Conservation (phyloP, 371 early-diverging fungal species). For the Mucor mucedo region DNA sequence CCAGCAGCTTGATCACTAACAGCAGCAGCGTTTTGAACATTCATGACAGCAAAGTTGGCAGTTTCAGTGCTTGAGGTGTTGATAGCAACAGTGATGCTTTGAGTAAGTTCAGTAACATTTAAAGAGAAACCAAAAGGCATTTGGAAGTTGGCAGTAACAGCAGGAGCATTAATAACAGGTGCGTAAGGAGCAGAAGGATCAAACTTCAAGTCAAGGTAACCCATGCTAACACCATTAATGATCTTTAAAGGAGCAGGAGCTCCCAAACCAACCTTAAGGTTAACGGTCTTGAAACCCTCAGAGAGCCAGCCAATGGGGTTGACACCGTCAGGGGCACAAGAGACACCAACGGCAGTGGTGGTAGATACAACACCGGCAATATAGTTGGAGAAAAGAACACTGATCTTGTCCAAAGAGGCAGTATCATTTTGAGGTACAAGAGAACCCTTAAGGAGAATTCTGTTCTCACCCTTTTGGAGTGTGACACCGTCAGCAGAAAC, state of each 20-base stretch:
- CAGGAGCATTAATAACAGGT: conserved; percentile 54
- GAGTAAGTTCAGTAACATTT: conserved; percentile 57
- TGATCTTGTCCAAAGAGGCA: conserved; percentile 49
- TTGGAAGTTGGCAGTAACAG: conserved; percentile 55
- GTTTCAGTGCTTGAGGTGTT: conserved; percentile 23
- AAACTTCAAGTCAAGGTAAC: conserved; percentile 60
- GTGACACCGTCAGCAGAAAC: conserved; percentile 53
- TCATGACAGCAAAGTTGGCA: conserved; percentile 52
- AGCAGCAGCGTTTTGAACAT: conserved; percentile 50
- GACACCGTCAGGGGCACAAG: conserved; percentile 63
- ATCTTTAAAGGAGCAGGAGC: conserved; percentile 48
- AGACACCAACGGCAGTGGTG: conserved; percentile 61
- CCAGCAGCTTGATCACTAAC: conserved; percentile 53
- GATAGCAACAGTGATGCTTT: conserved; percentile 54
- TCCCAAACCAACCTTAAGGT: conserved; percentile 56
- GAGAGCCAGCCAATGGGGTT: conserved; percentile 68
- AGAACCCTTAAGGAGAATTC: conserved; percentile 58
- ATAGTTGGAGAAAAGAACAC: conserved; percentile 60
- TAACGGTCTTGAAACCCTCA: conserved; percentile 58
- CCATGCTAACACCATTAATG: conserved; percentile 59
- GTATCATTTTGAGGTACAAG: conserved; percentile 55
- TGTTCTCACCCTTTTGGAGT: conserved; percentile 52
- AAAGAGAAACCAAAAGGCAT: conserved; percentile 66
- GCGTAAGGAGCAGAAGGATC: conserved; percentile 52
- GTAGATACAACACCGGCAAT: conserved; percentile 54